Base-by-base conservation (phyloP, 768 basidiomycete genomes). In the Hydnomerulius pinastri region DNA sequence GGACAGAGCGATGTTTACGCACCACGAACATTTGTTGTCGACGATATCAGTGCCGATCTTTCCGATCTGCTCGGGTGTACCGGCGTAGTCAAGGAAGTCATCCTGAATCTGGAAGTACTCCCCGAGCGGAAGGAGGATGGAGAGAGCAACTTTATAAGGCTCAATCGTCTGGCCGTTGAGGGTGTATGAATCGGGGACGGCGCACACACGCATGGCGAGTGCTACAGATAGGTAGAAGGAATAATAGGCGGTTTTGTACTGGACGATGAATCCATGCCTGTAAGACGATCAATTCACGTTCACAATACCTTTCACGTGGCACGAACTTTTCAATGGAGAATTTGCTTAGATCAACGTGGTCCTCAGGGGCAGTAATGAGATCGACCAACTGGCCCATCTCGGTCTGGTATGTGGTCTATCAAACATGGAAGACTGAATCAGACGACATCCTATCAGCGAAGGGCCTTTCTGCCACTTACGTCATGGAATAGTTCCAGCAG, bases 81-180 rank as follows among this genome's bases (percentile, higher is more conserved):
- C 93, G 17, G 89, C 86, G 66, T 83, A 97, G 70, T 99, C 97
- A 61, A 98, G 82, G 72, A 86, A 98, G 72, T 98, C 96, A 66
- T 98, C 96, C 71, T 99, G 96, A 51, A 96, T 80, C 72, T 99
- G 96, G 85, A 98, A 98, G 73, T 98, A 99, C 70, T 97, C 94
- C 41, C 96, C 96, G 49, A 98, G 79, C 4, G 91, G 91, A 47
- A 98, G 73, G 35, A 98, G 82, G 67, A 99, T 94, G 38, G 81
- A 78, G 30, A 82, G 74, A 1, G 95, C 88, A 56, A 83, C 66
- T 36, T 85, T 79, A 76, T 90, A 96, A 4, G 87, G 81, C 41
- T 77, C 74, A 10, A 76, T 71, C 24, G 56, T 71, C 57, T 71
- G 64, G 44, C 76, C 75, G 48, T 60, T 54, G 15, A 74, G 57